Conservation (phyloP, 2,329 filamentous ascomycete species). For the Ceratocystis cacaofunesta region DNA sequence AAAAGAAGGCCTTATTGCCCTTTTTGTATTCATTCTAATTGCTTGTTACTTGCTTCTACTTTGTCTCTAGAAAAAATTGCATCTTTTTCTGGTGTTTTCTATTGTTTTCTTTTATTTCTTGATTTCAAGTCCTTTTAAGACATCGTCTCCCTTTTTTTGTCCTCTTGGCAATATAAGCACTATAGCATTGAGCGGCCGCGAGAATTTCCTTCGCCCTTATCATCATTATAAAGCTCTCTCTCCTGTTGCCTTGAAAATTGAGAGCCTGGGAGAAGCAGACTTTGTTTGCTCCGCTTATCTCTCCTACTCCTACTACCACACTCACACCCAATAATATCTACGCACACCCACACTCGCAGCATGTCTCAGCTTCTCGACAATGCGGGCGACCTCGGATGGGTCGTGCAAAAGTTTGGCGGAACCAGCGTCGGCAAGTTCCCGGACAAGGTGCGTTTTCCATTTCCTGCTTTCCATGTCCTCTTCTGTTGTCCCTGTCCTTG, state of each 20-base stretch:
- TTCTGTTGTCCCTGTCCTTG: not conserved
- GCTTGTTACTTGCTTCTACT: too few species aligned
- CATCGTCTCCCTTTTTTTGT: not conserved
- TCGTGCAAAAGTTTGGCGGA: constrained; percentile 90
- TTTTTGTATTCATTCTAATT: too few species aligned
- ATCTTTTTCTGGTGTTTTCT: too few species aligned
- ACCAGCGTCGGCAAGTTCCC: constrained; percentile 94
- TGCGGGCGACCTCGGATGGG: constrained; percentile 44
- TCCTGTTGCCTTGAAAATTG: too few species aligned
- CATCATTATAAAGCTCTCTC: not conserved
- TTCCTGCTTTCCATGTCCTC: not conserved
- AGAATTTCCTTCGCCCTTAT: not conserved
- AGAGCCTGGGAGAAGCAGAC: too few species aligned
- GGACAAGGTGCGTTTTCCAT: constrained; percentile 36
- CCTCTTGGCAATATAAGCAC: not conserved
- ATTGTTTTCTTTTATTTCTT: too few species aligned
- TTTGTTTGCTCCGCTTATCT: too few species aligned
- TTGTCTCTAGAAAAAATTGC: too few species aligned
- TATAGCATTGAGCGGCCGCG: too few species aligned
- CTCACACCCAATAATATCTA: not conserved
- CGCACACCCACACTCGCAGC: not conserved
- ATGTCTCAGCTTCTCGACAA: constrained; percentile 21
- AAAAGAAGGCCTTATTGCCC: too few species aligned
- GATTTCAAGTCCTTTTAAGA: not conserved
- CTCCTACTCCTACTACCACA: not conserved